These are phyloP conservation scores for Cladosporium sp. DNA, from an alignment of 2,329 filamentous ascomycete species.

Conservation along the genomic window DNA sequence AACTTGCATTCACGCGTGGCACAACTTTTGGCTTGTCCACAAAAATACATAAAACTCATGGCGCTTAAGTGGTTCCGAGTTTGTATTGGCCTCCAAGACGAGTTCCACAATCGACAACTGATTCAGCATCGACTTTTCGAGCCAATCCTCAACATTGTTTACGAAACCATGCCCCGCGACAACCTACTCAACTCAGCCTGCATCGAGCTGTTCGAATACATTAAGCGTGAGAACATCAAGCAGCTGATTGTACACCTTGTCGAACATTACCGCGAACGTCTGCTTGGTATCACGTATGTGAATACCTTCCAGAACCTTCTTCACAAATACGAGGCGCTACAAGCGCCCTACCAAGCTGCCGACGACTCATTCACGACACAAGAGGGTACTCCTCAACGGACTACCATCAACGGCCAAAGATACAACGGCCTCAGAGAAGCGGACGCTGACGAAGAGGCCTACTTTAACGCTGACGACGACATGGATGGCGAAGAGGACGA, in stretches of 20 bases:
- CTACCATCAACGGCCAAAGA: conserved; percentile 54
- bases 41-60: conserved; percentile 90
- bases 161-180: conserved; percentile 84
- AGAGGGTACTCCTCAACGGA: conserved; percentile 51
- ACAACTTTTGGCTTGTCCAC: conserved; percentile 76
- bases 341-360: conserved; percentile 43
- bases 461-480: conserved; percentile 88
- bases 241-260: conserved; percentile 81
- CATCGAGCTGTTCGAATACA: conserved; percentile 88
- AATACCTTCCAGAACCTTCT: conserved; percentile 80
- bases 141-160: conserved; percentile 79
- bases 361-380: conserved; percentile 71
- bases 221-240: conserved; percentile 76
- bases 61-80: conserved; percentile 93
- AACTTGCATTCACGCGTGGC: conserved; percentile 75
- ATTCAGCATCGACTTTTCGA: conserved; percentile 78
- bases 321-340: conserved; percentile 73
- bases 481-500: conserved; percentile 66
- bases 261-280: conserved; percentile 75
- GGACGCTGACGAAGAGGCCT: conserved; percentile 85
- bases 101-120: conserved; percentile 85
- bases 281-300: conserved; percentile 76
- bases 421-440: conserved; percentile 74
- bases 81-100: conserved; percentile 80
- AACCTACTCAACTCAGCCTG: conserved; percentile 93